Evolutionary conservation across 2,329 filamentous ascomycete species (phyloP), one percentile per base, ranked within the genome.

Genomic region (Ceratocystis ficicola): DNA sequence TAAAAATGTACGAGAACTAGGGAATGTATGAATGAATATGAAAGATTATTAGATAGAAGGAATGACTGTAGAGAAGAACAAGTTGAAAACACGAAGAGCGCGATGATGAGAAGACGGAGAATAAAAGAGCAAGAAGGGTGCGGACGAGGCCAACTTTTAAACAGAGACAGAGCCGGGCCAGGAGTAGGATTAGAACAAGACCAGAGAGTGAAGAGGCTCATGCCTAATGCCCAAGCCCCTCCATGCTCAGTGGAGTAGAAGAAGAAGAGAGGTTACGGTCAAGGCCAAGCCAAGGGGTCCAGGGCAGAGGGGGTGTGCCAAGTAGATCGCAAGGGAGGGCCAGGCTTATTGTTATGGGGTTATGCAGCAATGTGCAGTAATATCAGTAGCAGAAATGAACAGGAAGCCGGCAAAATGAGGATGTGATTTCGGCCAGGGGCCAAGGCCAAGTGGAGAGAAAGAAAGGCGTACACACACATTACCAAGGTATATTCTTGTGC

Each of bases 111-210:
- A 63, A 62, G 61, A 68, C 61, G 52, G 44, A 44, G 46, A 59
- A 36, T n/a, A 59, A 52, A 36, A 30, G 36, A 15, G 10, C 28
- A 66, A 10, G 61, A 63, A 41, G 41, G 44, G 62, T 41, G 66
- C 41, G 66, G 46, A 64, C 57, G 60, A 44, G 67, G 65, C 62
- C 28, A 66, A 65, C 59, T 66, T 66, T 66, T 66, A 66, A 63
- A 63, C 44, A 59, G 55, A 59, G 30, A 59, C 36, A 61, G 55
- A 41, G 36, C 36, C 50, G 44, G 17, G 41, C 15, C 48, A 52
- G 20, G 48, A 52, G 25, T 25, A 52, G 22, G 25, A 28, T 59
- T 22, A 59, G 52, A 44, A 41, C 61, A 6, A 63, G 44, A 44
- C 36, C 60, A 48, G 25, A 17, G 30, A 50, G 41, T n/a, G 6